Evolutionary conservation across 768 basidiomycete genomes (phyloP), one percentile per base, ranked within the genome.

Genomic region (Pholiota conissans): DNA sequence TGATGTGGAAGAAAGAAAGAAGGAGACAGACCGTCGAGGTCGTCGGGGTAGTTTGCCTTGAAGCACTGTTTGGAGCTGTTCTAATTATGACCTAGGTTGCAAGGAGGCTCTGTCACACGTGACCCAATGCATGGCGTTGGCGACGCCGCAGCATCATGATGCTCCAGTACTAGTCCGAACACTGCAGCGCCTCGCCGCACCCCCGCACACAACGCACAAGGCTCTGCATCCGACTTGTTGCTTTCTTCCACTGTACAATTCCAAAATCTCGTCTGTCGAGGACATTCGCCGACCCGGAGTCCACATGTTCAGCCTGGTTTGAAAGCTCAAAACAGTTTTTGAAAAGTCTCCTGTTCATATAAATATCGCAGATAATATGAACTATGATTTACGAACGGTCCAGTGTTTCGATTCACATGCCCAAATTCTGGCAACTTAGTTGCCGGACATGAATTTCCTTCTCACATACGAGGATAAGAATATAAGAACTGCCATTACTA

Each of bases 91-190:
- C 30, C 53, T 54, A 47, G 49, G 52, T 60, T 46, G 63, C 52
- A 57, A 59, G 27, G 52, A 63, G 59, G 59, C 59, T 56, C 56
- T 64, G 61, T 22, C 37, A 9, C 63, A 62, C 63, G 60, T 64
- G 63, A 54, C 29, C 40, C 3, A 37, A 13, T 32, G 7, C 7
- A 6, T 32, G 30, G 7, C 22, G 40, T 10, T 18, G n/a, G 6
- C 9, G 40, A 16, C 40, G 40, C 40, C 16, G 40, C 40, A 42
- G 7, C 37, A 39, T 9, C 37, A 16, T 16, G 8, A 39, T n/a
- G n/a, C n/a, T n/a, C n/a, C n/a, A n/a, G n/a, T n/a, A n/a, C n/a
- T n/a, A n/a, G 37, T 39, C n/a, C 22, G 42, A 45, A 24, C n/a
- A n/a, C n/a, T n/a, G n/a, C 42, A 45, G 42, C 22, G 42, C 42